These are phyloP conservation scores for Sporisorium scitamineum DNA, from an alignment of 1,284 basidiomycete genomes.

Conservation along the genomic window DNA sequence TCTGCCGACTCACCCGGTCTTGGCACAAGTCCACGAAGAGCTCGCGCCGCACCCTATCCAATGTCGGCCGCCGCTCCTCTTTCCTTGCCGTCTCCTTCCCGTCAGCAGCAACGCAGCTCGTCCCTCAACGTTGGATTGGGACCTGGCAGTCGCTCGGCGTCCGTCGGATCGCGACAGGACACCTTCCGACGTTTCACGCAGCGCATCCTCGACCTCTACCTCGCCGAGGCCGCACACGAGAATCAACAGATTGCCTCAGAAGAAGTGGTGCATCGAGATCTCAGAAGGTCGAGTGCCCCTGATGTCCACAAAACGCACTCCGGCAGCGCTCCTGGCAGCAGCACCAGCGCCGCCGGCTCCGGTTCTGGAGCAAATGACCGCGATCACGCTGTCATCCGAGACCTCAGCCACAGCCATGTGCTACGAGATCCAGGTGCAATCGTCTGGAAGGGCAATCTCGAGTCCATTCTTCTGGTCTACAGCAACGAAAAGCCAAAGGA, in stretches of 20 bases:
- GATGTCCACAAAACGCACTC: constrained; percentile 10
- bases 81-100: constrained; percentile 26
- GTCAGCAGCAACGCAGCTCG: constrained; percentile 24
- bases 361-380: neutral
- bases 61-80: constrained; percentile 38
- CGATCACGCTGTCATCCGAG: constrained; percentile 13
- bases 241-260: constrained; percentile 26
- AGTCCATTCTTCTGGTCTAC: constrained; percentile 59
- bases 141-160: constrained; percentile 32
- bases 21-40: constrained; percentile 22
- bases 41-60: constrained; percentile 53
- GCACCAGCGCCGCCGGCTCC: neutral
- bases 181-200: constrained; percentile 55
- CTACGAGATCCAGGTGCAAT: constrained; percentile 33
- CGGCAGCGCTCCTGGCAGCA: neutral
- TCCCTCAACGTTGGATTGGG: constrained; percentile 11
- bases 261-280: constrained; percentile 16
- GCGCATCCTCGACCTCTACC: constrained; percentile 62
- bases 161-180: constrained; percentile 34
- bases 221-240: constrained; percentile 53
- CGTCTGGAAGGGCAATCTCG: constrained; percentile 60
- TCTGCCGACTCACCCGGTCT: constrained; percentile 7
- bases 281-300: constrained; percentile 19
- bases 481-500: constrained; percentile 55
- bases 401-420: constrained; percentile 19